Conservation (phyloP, 345 rosid genomes). For the Melastoma malabathricum region DNA sequence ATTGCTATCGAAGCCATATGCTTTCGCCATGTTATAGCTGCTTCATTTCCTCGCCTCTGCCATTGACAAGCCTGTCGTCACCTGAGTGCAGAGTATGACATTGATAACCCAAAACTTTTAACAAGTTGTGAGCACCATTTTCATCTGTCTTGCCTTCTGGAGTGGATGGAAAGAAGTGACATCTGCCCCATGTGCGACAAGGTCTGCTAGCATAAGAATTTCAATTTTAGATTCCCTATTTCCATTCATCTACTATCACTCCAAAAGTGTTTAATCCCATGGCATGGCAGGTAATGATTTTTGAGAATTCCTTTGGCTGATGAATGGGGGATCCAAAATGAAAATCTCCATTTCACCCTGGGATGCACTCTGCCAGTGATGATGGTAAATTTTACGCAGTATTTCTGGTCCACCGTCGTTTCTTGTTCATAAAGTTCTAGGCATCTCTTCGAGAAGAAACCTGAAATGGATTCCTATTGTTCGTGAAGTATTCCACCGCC, state of each 20-base stretch:
- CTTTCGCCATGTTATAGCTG: background rate
- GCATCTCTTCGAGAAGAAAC: too few species aligned
- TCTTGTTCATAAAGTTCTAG: too few species aligned
- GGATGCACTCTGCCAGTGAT: too few species aligned
- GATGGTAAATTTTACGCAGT: too few species aligned
- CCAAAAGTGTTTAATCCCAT: too few species aligned
- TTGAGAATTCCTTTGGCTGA: constrained; percentile 17
- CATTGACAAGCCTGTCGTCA: background rate
- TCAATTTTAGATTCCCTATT: too few species aligned
- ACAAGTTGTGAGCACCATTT: constrained; percentile 78
- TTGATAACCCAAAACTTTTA: constrained; percentile 63
- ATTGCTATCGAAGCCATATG: background rate
- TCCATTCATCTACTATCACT: too few species aligned
- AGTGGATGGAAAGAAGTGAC: constrained; percentile 92
- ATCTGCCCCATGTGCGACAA: constrained; percentile 77
- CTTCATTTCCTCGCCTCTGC: too few species aligned
- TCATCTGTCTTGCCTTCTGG: constrained; percentile 77
- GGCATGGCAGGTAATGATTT: constrained; percentile 19
- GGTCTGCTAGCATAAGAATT: constrained; percentile 21
- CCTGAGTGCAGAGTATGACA: constrained; percentile 53
- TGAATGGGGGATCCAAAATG: constrained; percentile 1
- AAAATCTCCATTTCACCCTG: too few species aligned
- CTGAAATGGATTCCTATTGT: too few species aligned
- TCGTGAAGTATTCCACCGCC: too few species aligned
- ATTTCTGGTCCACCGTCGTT: too few species aligned